Conservation (phyloP, 176 grass and related monocot species). For the Avena eriantha region DNA sequence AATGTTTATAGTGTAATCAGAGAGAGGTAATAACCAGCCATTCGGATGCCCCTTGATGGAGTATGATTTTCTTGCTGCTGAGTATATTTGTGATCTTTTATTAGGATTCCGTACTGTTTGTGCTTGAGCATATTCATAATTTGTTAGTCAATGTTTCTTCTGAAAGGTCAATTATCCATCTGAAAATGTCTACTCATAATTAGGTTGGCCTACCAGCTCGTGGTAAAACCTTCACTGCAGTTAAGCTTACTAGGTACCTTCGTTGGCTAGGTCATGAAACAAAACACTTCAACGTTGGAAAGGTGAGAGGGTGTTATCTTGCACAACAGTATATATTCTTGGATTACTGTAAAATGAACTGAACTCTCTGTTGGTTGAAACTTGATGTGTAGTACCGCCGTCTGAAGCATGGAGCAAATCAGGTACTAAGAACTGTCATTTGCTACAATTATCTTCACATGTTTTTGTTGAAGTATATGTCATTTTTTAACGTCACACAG, state of each 20-base stretch:
- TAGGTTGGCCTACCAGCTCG: constrained; percentile 96
- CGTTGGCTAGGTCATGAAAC: constrained; percentile 99
- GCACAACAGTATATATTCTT: constrained; percentile 30
- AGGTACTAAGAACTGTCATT: constrained; percentile 57
- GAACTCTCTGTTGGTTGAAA: constrained; percentile 42
- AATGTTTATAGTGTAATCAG: constrained; percentile 7
- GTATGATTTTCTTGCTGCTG: constrained; percentile 17
- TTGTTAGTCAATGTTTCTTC: constrained; percentile 40
- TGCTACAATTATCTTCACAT: constrained; percentile 17
- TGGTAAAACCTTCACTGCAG: constrained; percentile 97
- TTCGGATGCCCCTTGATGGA: background rate
- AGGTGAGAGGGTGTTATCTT: constrained; percentile 59
- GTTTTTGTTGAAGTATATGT: constrained; percentile 9
- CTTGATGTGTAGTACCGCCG: constrained; percentile 84
- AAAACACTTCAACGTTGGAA: constrained; percentile 98
- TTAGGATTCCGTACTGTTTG: constrained; percentile 13
- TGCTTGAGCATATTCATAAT: constrained; percentile 24
- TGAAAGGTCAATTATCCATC: constrained; percentile 21
- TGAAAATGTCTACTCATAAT: constrained; percentile 42
- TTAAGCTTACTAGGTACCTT: constrained; percentile 98
- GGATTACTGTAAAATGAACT: constrained; percentile 38
- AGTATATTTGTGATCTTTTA: constrained; percentile 15
- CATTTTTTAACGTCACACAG: constrained; percentile 14
- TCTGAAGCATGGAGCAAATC: constrained; percentile 96
- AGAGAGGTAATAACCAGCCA: constrained; percentile 8